phyloP scores from a whole-genome alignment of 306 rosid species.

The Vachellia collinsii region DNA sequence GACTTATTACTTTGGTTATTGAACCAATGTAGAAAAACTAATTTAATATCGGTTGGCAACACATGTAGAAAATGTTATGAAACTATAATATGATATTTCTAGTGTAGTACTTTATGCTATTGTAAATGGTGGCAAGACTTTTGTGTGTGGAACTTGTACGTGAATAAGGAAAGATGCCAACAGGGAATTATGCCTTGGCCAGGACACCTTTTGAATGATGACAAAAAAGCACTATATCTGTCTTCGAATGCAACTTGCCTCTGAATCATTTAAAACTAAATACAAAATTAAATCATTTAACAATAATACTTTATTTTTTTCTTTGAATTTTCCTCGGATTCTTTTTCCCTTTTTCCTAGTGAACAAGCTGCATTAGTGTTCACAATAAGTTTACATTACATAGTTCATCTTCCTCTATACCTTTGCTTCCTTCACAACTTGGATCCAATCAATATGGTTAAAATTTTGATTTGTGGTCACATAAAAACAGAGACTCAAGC shows the following conservation, averaged over 20 bases:
- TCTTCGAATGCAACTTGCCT: constrained; percentile 37
- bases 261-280: constrained; percentile 30
- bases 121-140: constrained; percentile 37
- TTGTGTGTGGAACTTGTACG: constrained; percentile 41
- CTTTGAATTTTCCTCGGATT: not conserved
- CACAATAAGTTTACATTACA: not conserved
- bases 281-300: not conserved
- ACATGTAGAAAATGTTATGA: too few relatives aligned
- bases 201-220: constrained; percentile 53
- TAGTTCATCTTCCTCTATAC: not conserved
- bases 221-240: constrained; percentile 21
- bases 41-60: too few relatives aligned
- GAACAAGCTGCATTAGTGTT: constrained; percentile 9
- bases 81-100: not conserved
- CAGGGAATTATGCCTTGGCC: constrained; percentile 43
- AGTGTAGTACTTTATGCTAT: constrained; percentile 27
- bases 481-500: not conserved
- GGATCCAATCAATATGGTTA: not conserved
- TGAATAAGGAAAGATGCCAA: constrained; percentile 48
- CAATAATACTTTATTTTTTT: constrained; percentile 24
- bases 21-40: not conserved
- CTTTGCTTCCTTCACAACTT: not conserved
- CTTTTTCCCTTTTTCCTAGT: not conserved
- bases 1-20: not conserved
- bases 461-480: not conserved